Base-by-base conservation (phyloP, 2,329 filamentous ascomycete species). In the Trichoderma atroviride region DNA sequence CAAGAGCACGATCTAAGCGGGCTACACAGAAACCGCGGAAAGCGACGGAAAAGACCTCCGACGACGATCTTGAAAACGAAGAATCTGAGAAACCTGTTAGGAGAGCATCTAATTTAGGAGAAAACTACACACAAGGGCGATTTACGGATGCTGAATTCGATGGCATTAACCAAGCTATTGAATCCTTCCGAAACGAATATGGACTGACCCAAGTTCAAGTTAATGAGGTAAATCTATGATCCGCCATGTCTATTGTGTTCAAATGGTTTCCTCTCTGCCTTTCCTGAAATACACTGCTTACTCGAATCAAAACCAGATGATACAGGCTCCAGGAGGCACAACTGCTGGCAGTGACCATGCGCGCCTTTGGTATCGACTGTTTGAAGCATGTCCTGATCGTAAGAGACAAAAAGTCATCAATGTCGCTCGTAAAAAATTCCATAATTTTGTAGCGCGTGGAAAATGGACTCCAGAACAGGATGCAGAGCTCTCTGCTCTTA, bases 391-490 rank as follows among this genome's bases (percentile, higher is more conserved):
- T 69, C 85, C 86, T 0, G 78, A 84, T 57, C 81, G 87, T 13
- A 80, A 82, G n/a, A 81, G 85, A 13, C 81, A 84, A 70, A 87
- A 86, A 73, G 76, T 89, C 9, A 84, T 87, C 69, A 83, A 85
- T 66, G 82, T 86, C 71, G 86, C 86, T 37, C 85, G 90, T 59
- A 86, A 89, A 64, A 84, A 85, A 33, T 93, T 88, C 71, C 88
- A 92, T 79, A 90, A 89, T 70, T 92, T 85, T 74, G 83, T 85
- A 14, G 86, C 85, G 5, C 86, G 81, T 59, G 81, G 88, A 37
- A 80, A 80, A 19, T 81, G 80, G 80, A 81, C 79, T 1, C 59
- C 71, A 0, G 79, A 80, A 61, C 80, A 81, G 68, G 79, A 81
- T 27, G 67, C 71, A 0, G 80, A 81, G 70, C 76, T 81, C 58